phyloP scores from a whole-genome alignment of 2,329 filamentous ascomycete genomes.

The Phialophora expanda region DNA sequence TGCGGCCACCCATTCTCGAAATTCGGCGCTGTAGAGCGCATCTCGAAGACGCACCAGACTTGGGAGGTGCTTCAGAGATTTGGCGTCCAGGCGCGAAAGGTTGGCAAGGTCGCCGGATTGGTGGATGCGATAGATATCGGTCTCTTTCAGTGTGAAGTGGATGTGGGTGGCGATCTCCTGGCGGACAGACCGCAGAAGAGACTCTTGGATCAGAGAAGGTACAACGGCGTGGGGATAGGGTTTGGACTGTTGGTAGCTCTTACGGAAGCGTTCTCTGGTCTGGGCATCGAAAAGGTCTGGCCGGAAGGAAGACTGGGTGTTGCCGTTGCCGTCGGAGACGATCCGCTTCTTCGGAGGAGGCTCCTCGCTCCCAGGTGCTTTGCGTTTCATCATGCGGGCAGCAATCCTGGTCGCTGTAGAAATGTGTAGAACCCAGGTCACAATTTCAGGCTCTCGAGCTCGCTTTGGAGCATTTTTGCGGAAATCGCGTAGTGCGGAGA shows the following conservation, averaged over 20 bases:
- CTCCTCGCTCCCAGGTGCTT: constrained; percentile 41
- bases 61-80: constrained; percentile 81
- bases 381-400: constrained; percentile 48
- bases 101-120: constrained; percentile 98
- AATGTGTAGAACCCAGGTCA: not conserved
- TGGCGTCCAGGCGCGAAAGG: constrained; percentile 88
- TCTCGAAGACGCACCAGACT: constrained; percentile 92
- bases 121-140: constrained; percentile 99
- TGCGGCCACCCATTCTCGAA: constrained; percentile 84
- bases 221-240: constrained; percentile 94
- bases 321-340: constrained; percentile 10
- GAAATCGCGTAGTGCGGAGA: not conserved
- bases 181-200: constrained; percentile 83
- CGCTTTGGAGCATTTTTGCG: not conserved
- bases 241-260: constrained; percentile 49
- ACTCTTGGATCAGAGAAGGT: constrained; percentile 75
- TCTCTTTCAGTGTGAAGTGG: constrained; percentile 96
- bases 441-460: not conserved
- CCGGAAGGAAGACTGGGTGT: constrained; percentile 50
- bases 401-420: not conserved
- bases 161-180: constrained; percentile 88
- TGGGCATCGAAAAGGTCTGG: constrained; percentile 51
- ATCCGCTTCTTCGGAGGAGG: constrained; percentile 36
- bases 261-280: constrained; percentile 51
- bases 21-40: constrained; percentile 86